phyloP scores from a whole-genome alignment of 345 rosid genomes.

The Aquilaria malaccensis region DNA sequence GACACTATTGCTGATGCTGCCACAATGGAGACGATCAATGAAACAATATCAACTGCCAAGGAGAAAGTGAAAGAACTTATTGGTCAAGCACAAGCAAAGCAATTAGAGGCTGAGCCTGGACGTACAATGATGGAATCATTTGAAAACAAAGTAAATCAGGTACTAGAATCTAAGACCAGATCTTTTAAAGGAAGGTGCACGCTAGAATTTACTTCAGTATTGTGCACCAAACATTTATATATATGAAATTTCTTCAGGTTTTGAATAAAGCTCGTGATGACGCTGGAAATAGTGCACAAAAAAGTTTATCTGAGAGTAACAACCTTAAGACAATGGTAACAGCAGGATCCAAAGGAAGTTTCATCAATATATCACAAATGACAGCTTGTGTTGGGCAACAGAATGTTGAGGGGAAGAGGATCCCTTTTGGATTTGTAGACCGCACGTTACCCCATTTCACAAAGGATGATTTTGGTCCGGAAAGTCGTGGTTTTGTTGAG shows the following conservation, averaged over 20 bases:
- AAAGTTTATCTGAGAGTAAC: constrained; percentile 93
- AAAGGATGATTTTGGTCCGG: constrained; percentile 94
- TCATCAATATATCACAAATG: constrained; percentile 97
- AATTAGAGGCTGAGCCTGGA: constrained; percentile 92
- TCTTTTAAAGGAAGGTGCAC: neutral
- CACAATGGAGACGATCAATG: constrained; percentile 90
- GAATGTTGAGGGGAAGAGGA: constrained; percentile 98
- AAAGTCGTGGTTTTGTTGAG: constrained; percentile 99
- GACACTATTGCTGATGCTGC: constrained; percentile 97
- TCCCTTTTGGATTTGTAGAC: constrained; percentile 84
- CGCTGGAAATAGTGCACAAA: constrained; percentile 96
- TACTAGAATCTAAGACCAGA: constrained; percentile 36
- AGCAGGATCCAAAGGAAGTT: constrained; percentile 99
- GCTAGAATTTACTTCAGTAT: neutral
- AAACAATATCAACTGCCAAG: constrained; percentile 78
- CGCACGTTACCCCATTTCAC: constrained; percentile 97
- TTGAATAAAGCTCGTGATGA: constrained; percentile 98
- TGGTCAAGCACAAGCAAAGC: constrained; percentile 56
- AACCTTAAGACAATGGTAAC: constrained; percentile 99
- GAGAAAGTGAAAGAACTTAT: constrained; percentile 76
- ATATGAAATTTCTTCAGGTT: constrained; percentile 18
- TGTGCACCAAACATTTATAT: constrained; percentile 1
- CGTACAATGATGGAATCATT: constrained; percentile 94
- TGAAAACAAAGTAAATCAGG: constrained; percentile 98
- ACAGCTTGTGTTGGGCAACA: constrained; percentile 99